phyloP scores from a whole-genome alignment of 129 eudicot species.

The Flaveria linearis region DNA sequence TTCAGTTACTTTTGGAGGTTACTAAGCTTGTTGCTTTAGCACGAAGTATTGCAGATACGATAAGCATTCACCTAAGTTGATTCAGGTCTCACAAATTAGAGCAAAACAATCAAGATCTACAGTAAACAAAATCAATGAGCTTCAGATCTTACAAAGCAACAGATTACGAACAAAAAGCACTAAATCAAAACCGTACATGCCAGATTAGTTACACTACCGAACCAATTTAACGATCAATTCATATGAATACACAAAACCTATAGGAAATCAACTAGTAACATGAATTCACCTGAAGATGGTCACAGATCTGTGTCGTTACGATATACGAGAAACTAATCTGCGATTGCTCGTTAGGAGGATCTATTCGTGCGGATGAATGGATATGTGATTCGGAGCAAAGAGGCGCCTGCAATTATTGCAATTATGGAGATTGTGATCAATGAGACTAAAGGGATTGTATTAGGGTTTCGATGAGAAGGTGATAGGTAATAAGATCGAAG shows the following conservation, averaged over 20 bases:
- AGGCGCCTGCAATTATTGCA: neutral
- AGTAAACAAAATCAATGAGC: neutral
- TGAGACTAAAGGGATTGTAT: neutral
- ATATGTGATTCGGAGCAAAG: neutral
- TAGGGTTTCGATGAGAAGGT: neutral
- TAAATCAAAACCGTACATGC: neutral
- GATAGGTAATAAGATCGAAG: neutral
- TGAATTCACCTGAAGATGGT: conserved; percentile 4
- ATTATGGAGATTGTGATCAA: neutral
- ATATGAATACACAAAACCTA: neutral
- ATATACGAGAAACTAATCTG: neutral
- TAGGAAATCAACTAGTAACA: neutral
- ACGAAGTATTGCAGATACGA: neutral
- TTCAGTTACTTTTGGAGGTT: neutral
- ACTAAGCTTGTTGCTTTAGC: neutral
- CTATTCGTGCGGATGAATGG: neutral
- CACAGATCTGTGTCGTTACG: neutral
- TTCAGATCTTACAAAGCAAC: neutral
- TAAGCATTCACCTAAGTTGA: neutral
- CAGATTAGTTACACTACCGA: neutral
- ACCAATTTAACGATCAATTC: neutral
- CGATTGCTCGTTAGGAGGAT: neutral
- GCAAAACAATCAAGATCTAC: conserved; percentile 1
- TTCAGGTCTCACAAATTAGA: neutral
- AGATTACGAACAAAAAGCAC: neutral